These are phyloP conservation scores for Cutaneotrichosporon mucoides DNA, from an alignment of 1,284 basidiomycete genomes.

Conservation along the genomic window DNA sequence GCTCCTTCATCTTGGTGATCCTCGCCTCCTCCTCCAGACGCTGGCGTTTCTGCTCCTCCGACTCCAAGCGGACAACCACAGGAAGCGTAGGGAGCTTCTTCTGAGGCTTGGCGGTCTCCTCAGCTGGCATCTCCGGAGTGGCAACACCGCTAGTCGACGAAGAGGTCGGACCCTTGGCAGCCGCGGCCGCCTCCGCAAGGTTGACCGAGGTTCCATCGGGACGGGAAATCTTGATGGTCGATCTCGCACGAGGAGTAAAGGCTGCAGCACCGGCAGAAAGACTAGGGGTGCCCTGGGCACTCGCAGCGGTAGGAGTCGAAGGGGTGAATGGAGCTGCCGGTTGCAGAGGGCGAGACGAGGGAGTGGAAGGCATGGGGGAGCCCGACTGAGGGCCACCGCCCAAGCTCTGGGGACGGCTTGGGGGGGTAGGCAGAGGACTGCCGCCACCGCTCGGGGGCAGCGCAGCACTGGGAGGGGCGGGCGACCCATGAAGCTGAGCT, in stretches of 20 bases:
- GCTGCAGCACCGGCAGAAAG: conserved; percentile 36
- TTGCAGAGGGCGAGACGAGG: conserved; percentile 25
- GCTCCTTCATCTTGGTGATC: conserved; percentile 38
- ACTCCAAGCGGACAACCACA: conserved; percentile 52
- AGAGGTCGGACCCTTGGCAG: conserved; percentile 26
- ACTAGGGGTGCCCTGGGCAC: conserved; percentile 13
- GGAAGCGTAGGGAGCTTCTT: conserved; percentile 36
- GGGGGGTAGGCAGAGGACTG: conserved; percentile 39
- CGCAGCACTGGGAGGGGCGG: conserved; percentile 26
- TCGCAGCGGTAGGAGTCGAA: conserved; percentile 11
- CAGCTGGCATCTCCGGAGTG: conserved; percentile 23
- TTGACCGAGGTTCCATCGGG: conserved; percentile 46
- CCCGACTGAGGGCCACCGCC: conserved; percentile 26
- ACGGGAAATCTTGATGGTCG: conserved; percentile 44
- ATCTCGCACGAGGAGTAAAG: conserved; percentile 38
- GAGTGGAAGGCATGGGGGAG: conserved; percentile 35
- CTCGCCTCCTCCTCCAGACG: conserved; percentile 46
- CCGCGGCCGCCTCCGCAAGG: conserved; percentile 36
- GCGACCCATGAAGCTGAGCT: conserved; percentile 30
- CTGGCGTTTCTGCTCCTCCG: conserved; percentile 51
- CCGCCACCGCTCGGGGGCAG: conserved; percentile 29
- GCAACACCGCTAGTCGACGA: conserved; percentile 23
- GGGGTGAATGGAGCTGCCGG: conserved; percentile 26
- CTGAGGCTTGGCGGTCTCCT: conserved; percentile 24
- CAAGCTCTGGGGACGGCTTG: conserved; percentile 34